phyloP scores from a whole-genome alignment of 2,329 filamentous ascomycete species.

The Mariannaea elegans region DNA sequence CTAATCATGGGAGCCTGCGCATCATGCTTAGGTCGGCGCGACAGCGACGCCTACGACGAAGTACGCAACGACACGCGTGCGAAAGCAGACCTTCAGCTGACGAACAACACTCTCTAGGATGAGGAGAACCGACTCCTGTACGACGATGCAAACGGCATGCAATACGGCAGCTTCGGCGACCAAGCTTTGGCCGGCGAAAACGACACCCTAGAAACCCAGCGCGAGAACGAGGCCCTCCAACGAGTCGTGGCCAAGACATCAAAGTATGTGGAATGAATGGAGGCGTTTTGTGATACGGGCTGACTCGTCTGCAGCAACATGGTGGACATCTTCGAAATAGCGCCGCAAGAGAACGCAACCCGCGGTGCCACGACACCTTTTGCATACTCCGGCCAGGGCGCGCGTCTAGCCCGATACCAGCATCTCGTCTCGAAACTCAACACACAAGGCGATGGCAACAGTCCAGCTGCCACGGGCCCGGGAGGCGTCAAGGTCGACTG shows the following conservation, averaged over 20 bases:
- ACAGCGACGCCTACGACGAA: conserved; percentile 63
- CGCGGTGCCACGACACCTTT: conserved; percentile 52
- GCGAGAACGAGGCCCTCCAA: conserved; percentile 71
- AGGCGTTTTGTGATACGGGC: background rate
- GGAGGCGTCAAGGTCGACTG: conserved; percentile 62
- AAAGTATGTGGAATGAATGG: conserved; percentile 56
- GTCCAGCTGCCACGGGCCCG: conserved; percentile 34
- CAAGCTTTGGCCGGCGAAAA: conserved; percentile 62
- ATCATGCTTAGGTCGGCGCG: conserved; percentile 65
- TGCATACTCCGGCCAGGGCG: conserved; percentile 63
- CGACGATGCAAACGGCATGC: conserved; percentile 66
- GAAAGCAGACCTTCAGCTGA: conserved; percentile 12
- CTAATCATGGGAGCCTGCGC: conserved; percentile 66
- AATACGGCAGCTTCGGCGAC: conserved; percentile 72
- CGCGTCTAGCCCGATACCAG: conserved; percentile 66
- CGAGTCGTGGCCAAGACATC: conserved; percentile 71
- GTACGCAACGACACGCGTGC: conserved; percentile 45
- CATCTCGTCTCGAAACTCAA: conserved; percentile 69
- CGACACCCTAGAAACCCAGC: conserved; percentile 69
- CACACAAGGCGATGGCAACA: conserved; percentile 49
- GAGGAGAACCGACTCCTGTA: conserved; percentile 68
- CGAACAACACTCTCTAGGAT: conserved; percentile 49
- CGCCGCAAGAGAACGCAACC: conserved; percentile 57
- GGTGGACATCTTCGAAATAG: conserved; percentile 74
- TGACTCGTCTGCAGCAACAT: conserved; percentile 61